phyloP scores from a whole-genome alignment of 179 eudicot species.

The Carnegiea gigantea region DNA sequence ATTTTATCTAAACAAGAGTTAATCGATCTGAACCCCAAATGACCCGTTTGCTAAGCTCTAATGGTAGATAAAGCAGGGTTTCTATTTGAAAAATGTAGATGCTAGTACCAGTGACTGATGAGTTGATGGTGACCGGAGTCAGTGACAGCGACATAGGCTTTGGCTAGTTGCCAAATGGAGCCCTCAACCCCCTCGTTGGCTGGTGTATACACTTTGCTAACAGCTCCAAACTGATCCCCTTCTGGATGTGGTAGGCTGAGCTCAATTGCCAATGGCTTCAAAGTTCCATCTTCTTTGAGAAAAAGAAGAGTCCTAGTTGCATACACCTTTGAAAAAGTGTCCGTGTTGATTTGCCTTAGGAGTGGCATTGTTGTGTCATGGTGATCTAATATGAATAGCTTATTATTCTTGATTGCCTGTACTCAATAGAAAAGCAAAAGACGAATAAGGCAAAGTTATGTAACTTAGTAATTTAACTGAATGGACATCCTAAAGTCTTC shows the following conservation, averaged over 20 bases:
- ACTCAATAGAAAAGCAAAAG: neutral
- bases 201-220: conserved; percentile 57
- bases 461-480: neutral
- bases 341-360: conserved; percentile 48
- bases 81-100: too few relatives aligned
- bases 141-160: conserved; percentile 66
- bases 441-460: neutral
- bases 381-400: conserved; percentile 63
- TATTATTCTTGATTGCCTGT: conserved; percentile 42
- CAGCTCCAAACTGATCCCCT: conserved; percentile 48
- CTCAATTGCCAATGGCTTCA: conserved; percentile 77
- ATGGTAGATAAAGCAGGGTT: too few relatives aligned
- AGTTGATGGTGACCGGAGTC: conserved; percentile 81
- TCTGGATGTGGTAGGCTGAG: conserved; percentile 62
- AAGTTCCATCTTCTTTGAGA: conserved; percentile 58
- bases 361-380: conserved; percentile 72
- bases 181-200: conserved; percentile 52
- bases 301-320: conserved; percentile 39
- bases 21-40: too few relatives aligned
- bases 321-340: conserved; percentile 45
- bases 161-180: conserved; percentile 76
- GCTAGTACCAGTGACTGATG: conserved; percentile 73
- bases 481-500: neutral
- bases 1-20: too few relatives aligned
- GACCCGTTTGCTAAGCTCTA: too few relatives aligned